Percentiles rank a stretch among this genome's conserved stretches.
Evolutionary conservation across 345 rosid genomes (phyloP).

Genomic region (Geranium rotundifolium): DNA sequence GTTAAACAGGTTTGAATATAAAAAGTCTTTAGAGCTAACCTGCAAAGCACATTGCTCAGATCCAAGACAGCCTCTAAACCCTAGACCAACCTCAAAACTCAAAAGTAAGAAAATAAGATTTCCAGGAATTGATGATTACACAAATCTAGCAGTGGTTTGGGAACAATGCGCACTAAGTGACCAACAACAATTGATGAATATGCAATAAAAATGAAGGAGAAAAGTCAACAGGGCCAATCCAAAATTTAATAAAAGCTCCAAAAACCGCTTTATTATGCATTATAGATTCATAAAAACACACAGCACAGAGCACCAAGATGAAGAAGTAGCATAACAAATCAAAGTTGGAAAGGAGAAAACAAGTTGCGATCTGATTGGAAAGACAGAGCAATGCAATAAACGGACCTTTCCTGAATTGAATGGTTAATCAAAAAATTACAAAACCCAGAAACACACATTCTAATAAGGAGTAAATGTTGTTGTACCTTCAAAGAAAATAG

Average conservation of each 20-base stretch:
- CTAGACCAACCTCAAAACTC: neutral
- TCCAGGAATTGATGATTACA: neutral
- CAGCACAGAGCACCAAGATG: neutral
- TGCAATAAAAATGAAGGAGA: neutral
- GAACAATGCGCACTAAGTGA: neutral
- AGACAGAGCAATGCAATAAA: neutral
- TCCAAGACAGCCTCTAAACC: neutral
- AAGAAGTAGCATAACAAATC: neutral
- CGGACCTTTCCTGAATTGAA: neutral
- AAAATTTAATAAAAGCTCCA: no score
- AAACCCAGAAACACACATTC: neutral
- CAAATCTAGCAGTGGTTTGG: neutral
- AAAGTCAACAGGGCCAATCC: neutral
- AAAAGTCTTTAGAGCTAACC: neutral
- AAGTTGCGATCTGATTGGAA: neutral
- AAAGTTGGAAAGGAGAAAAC: neutral
- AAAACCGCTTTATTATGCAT: neutral
- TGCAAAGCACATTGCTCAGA: neutral
- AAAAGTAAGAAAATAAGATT: no score
- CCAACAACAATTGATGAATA: no score
- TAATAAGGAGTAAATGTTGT: neutral
- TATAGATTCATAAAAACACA: no score
- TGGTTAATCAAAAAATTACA: neutral
- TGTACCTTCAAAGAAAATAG: neutral
- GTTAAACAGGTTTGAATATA: neutral